A percentile compares a stretch with the other conserved stretches of the same genome.
These are phyloP conservation scores for Tuber indicum DNA, from an alignment of 495 filamentous ascomycete genomes.

Conservation along the genomic window DNA sequence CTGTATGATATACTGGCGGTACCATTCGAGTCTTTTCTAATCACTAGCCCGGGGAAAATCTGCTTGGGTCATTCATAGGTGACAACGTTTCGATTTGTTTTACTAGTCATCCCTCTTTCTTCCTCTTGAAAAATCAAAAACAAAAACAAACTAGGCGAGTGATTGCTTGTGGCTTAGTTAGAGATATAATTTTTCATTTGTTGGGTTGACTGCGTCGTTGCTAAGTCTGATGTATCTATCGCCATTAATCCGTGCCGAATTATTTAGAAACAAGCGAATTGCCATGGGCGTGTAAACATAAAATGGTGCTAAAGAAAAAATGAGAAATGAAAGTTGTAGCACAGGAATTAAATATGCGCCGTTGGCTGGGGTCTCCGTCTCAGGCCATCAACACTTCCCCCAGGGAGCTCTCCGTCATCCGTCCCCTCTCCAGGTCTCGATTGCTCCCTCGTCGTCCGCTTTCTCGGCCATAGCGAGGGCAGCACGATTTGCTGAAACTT, in stretches of 20 bases:
- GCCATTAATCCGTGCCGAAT: neutral
- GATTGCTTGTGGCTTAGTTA: neutral
- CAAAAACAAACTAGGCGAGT: neutral
- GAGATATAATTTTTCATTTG: neutral
- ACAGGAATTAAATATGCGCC: constrained; percentile 18
- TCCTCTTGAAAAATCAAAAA: neutral
- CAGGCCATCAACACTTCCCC: constrained; percentile 17
- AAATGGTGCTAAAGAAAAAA: constrained; percentile 9
- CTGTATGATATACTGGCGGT: neutral
- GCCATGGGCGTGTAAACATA: constrained; percentile 5
- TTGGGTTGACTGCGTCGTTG: neutral
- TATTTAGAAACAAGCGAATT: neutral
- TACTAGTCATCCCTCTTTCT: neutral
- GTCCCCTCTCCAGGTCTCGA: constrained; percentile 22
- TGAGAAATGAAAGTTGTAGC: neutral
- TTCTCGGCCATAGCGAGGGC: constrained; percentile 90
- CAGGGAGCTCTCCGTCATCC: constrained; percentile 16
- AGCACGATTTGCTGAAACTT: constrained; percentile 91
- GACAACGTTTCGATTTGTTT: constrained; percentile 1
- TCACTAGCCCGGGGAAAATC: neutral
- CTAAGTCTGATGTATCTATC: neutral
- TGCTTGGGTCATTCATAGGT: neutral
- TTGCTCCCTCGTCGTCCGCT: constrained; percentile 63
- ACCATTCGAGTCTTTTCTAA: constrained; percentile 1
- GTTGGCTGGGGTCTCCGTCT: constrained; percentile 23